Evolutionary conservation across 306 rosid genomes (phyloP), one percentile per base, ranked within the genome.

Genomic region (Rosa multiflora): DNA sequence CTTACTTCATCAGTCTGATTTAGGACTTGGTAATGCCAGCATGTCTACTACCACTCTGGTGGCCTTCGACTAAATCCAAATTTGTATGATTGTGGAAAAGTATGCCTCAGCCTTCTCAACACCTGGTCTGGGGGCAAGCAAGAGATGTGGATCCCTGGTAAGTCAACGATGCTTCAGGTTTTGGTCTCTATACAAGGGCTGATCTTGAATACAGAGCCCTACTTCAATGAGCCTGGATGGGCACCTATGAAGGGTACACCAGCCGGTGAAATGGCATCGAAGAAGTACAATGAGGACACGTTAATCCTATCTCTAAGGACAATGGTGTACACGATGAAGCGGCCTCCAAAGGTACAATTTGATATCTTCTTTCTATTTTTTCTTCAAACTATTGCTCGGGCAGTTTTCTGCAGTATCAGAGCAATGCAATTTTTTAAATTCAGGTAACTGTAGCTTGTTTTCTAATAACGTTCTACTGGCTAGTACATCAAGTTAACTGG

Each of bases 41-140:
- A 77, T 44, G 97, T 94, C 32, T 49, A 92, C 82, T 92, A 94
- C 81, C 94, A 90, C 77, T 89, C 98, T 48, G 89, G 93, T 51
- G 98, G 98, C 35, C 92, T 92, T 81, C 88, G 97, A 37, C 85
- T 94, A 53, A 94, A 94, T 82, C 98, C 98, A 26, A 94, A 94
- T 83, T 81, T 94, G 85, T 94, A 94, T 40, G 68, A 80, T 49
- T 85, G 90, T 80, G 98, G 98, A 73, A 94, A 92, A 82, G 97
- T 94, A 69, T 94, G 98, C 87, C 94, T 94, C 11, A 94, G 98
- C 86, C 91, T 94, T 51, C 97, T 94, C 26, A 89, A 91, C 80
- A 94, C 98, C 62, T 94, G 97, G 98, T 72, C 86, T 52, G 97
- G 98, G 53, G 39, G 40, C 69, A 76, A 85, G 81, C 86, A 86